A percentile compares a stretch with the other conserved stretches of the same genome.
phyloP scores from a whole-genome alignment of 2,329 filamentous ascomycete genomes.

The Elsinoe arachidis region DNA sequence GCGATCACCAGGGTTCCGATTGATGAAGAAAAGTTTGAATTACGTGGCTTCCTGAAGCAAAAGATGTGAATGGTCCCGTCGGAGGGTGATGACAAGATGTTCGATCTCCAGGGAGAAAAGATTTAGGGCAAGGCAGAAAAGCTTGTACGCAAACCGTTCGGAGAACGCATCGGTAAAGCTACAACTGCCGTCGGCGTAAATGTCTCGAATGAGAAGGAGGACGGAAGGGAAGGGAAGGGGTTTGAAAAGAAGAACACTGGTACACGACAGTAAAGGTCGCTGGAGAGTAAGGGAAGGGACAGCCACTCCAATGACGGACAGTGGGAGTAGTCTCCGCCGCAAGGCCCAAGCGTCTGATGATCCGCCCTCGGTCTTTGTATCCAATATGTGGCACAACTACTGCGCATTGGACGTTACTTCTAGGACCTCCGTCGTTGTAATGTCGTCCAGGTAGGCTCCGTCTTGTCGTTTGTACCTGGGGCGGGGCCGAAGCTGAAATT shows the following conservation, averaged over 20 bases:
- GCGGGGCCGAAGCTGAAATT: constrained; percentile 8
- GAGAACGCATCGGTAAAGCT: constrained; percentile 11
- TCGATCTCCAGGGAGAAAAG: constrained; percentile 1
- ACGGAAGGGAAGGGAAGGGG: background rate
- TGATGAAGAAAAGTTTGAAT: background rate
- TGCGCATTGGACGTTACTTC: background rate
- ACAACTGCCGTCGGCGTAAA: background rate
- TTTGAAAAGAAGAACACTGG: background rate
- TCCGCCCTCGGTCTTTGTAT: constrained; percentile 8
- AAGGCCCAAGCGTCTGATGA: constrained; percentile 8
- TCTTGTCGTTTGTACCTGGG: background rate
- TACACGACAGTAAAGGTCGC: background rate
- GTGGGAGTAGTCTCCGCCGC: constrained; percentile 5
- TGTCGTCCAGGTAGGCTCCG: background rate
- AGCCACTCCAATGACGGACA: background rate
- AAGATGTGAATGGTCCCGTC: background rate
- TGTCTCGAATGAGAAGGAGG: background rate
- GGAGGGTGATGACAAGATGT: background rate
- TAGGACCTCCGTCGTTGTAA: background rate
- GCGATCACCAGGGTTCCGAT: constrained; percentile 1
- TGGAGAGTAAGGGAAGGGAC: background rate
- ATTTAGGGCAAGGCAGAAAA: constrained; percentile 5
- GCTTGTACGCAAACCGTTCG: constrained; percentile 1
- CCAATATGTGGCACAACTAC: background rate
- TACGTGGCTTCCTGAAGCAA: constrained; percentile 1